Evolutionary conservation across 2,329 filamentous ascomycete genomes (phyloP).

Genomic region (Orbilia brochopaga): DNA sequence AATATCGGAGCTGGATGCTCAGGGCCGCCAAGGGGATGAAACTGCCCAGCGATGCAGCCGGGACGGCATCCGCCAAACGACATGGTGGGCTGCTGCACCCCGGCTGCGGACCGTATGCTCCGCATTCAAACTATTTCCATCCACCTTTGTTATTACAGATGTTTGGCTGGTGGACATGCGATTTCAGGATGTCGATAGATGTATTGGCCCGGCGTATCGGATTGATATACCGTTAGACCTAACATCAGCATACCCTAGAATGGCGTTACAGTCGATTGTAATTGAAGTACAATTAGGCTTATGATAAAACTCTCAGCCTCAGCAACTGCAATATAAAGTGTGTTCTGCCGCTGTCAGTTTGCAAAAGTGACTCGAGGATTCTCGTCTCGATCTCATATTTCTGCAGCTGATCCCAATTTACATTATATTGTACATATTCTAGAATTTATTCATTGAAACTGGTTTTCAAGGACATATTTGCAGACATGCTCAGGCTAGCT

Average conservation of each 20-base stretch:
- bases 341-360: not conserved
- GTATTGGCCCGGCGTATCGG: no score
- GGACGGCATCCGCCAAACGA: slow-evolving; percentile 50
- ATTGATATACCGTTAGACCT: no score
- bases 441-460: slow-evolving; percentile 30
- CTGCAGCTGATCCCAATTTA: slow-evolving; percentile 2
- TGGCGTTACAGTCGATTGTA: no score
- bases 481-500: slow-evolving; percentile 47
- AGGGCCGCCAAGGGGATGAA: slow-evolving; percentile 50
- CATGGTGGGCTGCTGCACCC: slow-evolving; percentile 19
- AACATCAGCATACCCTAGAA: no score
- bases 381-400: slow-evolving; percentile 3
- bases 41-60: slow-evolving; percentile 31
- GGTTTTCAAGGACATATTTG: slow-evolving; percentile 29
- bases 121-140: slow-evolving; percentile 24
- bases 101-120: slow-evolving; percentile 43
- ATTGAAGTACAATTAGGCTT: slow-evolving; percentile 4
- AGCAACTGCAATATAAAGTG: slow-evolving; percentile 36
- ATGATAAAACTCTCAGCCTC: not conserved
- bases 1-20: slow-evolving; percentile 10
- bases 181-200: slow-evolving; percentile 14
- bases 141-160: slow-evolving; percentile 32
- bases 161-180: not conserved
- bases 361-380: no score
- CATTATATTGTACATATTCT: slow-evolving; percentile 27